Evolutionary conservation across 441 rosid genomes (phyloP).

Genomic region (Euphorbia schlechtendalii): DNA sequence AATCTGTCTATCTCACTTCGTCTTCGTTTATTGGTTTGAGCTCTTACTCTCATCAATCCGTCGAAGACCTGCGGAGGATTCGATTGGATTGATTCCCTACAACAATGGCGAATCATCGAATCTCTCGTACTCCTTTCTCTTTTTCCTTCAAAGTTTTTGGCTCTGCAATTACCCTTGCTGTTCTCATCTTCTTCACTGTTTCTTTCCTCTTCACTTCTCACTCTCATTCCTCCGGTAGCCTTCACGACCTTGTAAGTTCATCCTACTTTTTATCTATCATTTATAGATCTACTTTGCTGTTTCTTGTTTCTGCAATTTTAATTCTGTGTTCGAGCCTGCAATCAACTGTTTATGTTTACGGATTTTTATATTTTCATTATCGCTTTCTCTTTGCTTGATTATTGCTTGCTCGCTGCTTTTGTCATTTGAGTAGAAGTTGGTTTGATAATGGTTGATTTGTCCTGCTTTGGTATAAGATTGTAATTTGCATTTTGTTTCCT

Average conservation of each 20-base stretch:
- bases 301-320: background rate
- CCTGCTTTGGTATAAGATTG: background rate
- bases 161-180: slow-evolving; percentile 33
- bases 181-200: slow-evolving; percentile 45
- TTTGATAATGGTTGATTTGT: no score
- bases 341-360: background rate
- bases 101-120: slow-evolving; percentile 48
- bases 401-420: background rate
- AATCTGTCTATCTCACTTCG: background rate
- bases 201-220: slow-evolving; percentile 51
- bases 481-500: background rate
- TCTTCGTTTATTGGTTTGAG: background rate
- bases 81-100: background rate
- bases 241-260: slow-evolving; percentile 38
- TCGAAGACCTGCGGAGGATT: background rate
- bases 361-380: background rate
- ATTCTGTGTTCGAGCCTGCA: background rate
- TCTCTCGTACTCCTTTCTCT: slow-evolving; percentile 35
- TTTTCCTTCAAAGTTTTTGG: slow-evolving; percentile 36
- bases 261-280: slow-evolving; percentile 1
- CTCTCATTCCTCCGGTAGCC: slow-evolving; percentile 38
- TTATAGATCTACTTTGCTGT: slow-evolving; percentile 11
- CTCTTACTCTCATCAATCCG: background rate
- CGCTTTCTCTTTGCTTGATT: background rate
- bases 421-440: background rate